A percentile compares a stretch with the other conserved stretches of the same genome.
Evolutionary conservation across 176 grass and related monocot genomes (phyloP).

Genomic region (Oryza meridionalis): DNA sequence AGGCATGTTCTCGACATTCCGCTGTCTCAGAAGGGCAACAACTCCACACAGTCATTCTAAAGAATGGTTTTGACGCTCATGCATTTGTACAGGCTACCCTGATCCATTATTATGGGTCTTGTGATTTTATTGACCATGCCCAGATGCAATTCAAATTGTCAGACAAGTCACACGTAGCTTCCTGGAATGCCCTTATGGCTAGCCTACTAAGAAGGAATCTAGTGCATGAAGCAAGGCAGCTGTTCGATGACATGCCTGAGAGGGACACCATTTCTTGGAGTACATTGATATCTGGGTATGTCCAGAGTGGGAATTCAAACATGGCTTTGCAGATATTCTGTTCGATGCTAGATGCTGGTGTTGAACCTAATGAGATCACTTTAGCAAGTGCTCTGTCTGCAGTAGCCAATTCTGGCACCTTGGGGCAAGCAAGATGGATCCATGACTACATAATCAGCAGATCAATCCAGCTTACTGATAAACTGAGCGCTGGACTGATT

Average conservation of each 20-base stretch:
- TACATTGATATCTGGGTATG: conserved; percentile 60
- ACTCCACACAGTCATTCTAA: conserved; percentile 54
- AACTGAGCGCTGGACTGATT: conserved; percentile 67
- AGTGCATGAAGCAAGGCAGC: conserved; percentile 42
- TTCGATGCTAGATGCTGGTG: conserved; percentile 39
- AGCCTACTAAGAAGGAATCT: conserved; percentile 38
- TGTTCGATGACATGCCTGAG: conserved; percentile 66
- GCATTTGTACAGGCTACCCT: conserved; percentile 62
- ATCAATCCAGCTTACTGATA: conserved; percentile 54
- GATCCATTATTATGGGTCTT: conserved; percentile 63
- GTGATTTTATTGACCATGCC: conserved; percentile 38
- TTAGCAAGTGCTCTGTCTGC: conserved; percentile 61
- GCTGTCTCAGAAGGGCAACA: conserved; percentile 58
- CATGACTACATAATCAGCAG: conserved; percentile 61
- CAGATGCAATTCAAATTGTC: conserved; percentile 51
- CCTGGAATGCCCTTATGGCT: conserved; percentile 62
- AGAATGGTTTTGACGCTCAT: conserved; percentile 63
- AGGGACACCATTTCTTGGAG: conserved; percentile 69
- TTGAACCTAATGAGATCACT: conserved; percentile 55
- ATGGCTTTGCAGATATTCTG: conserved; percentile 61
- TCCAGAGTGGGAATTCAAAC: conserved; percentile 41
- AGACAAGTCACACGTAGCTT: conserved; percentile 55
- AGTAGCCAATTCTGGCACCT: conserved; percentile 58
- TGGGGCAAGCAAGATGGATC: conserved; percentile 66
- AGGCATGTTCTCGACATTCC: conserved; percentile 42